Percentiles rank a stretch among this genome's conserved stretches.
These are phyloP conservation scores for Misopates orontium DNA, from an alignment of 257 asterid genomes.

Conservation along the genomic window DNA sequence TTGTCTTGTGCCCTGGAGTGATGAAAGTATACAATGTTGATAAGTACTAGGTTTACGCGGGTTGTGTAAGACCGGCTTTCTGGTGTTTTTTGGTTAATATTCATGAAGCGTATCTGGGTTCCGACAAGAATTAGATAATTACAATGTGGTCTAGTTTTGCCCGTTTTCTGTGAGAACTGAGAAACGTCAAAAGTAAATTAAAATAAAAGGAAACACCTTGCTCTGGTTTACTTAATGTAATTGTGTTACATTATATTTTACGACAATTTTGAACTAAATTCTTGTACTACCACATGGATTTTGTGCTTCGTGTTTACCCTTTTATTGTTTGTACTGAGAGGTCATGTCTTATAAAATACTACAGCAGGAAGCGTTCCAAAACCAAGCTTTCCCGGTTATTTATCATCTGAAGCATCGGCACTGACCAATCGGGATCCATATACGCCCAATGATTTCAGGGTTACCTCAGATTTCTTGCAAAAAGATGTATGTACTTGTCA, in stretches of 20 bases:
- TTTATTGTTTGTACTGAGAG: constrained; percentile 5
- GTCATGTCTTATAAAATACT: constrained; percentile 9
- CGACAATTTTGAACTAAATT: not conserved
- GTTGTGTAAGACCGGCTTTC: too few species aligned
- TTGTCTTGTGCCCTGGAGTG: too few species aligned
- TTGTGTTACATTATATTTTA: not conserved
- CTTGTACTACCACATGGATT: not conserved
- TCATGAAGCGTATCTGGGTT: too few species aligned
- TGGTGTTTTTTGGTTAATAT: too few species aligned
- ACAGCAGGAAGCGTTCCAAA: constrained; percentile 40
- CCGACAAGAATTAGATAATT: too few species aligned
- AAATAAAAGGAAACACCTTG: not conserved
- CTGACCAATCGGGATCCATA: constrained; percentile 37
- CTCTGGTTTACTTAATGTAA: too few species aligned
- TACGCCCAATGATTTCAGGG: constrained; percentile 41
- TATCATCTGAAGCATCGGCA: constrained; percentile 52
- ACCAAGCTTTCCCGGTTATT: constrained; percentile 52
- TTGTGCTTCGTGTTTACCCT: not conserved
- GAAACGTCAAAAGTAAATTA: too few species aligned
- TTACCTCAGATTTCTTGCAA: constrained; percentile 41
- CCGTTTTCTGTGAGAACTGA: not conserved
- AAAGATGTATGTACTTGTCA: constrained; percentile 48
- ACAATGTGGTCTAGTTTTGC: not conserved
- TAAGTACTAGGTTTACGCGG: too few species aligned
- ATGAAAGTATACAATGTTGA: too few species aligned